Percentiles rank a stretch among this genome's conserved stretches.
phyloP scores from a whole-genome alignment of 2,329 filamentous ascomycete species.

The Alternaria angustiovoidea region DNA sequence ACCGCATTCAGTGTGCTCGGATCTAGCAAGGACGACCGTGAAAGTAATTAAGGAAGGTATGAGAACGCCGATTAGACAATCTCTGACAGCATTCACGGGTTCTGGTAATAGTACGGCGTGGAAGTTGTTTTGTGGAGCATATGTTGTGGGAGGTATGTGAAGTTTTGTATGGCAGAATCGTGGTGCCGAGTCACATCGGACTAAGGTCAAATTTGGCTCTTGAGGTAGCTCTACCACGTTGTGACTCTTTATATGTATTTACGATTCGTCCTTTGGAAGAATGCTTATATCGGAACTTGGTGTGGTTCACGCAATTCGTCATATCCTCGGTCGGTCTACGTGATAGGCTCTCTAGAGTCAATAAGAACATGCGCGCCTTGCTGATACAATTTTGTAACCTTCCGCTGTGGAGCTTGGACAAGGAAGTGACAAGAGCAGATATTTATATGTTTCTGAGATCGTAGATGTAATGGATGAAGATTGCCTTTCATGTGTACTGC shows the following conservation, averaged over 20 bases:
- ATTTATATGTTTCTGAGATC: not conserved
- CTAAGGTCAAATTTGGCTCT: not conserved
- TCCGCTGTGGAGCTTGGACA: not conserved
- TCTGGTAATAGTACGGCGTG: not conserved
- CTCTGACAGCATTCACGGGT: fast-evolving
- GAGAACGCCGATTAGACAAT: not conserved
- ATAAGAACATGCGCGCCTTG: not conserved
- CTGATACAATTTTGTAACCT: not conserved
- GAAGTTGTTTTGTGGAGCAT: not conserved
- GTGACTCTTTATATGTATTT: not conserved
- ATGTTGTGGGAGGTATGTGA: not conserved
- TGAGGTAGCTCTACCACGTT: not conserved
- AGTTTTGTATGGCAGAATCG: not conserved
- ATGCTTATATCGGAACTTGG: not conserved
- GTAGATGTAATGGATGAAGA: not conserved
- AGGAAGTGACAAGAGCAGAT: not conserved
- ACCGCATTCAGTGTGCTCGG: not conserved
- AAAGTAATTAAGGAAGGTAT: not conserved
- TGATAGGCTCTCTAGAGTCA: not conserved
- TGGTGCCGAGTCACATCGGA: not conserved
- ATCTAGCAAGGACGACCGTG: not conserved
- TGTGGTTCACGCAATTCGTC: not conserved
- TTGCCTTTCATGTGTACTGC: not conserved
- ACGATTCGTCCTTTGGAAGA: not conserved
- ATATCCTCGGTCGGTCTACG: not conserved